Base-by-base conservation (phyloP, 208 protist genomes). In the Tritrichomonas foetus region DNA sequence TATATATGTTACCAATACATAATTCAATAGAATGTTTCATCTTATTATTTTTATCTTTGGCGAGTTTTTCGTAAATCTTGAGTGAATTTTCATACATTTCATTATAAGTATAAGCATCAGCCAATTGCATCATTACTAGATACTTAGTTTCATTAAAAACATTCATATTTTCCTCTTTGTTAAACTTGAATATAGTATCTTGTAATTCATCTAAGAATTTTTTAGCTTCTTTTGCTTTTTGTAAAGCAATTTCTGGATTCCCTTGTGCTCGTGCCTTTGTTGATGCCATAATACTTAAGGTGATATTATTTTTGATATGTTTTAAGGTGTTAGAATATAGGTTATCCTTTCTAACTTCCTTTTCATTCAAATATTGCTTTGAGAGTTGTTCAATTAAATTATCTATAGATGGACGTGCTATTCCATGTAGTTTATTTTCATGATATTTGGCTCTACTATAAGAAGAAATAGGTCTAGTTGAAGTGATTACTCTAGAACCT, bases 1-100 rank as follows among this genome's bases (percentile, higher is more conserved):
- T 72, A 33, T 93, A 44, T 16, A 93, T 66, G 39, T 93, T 93
- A 25, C 89, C 89, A 11, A 93, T 93, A 36, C 72, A 36, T 30
- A 93, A 47, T 20, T 89, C 53, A 61, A n/a, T n/a, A 14, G 57
- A 57, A 27, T 53, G 41, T 3, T 53, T 41, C 14, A 57, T 89
- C 16, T 41, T 22, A 57, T 41, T 57, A 33, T 57, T 22, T 27
- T n/a, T 22, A 36, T 89, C 78, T 61, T 89, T 89, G 14, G 41
- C 20, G 3, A 89, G 47, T 27, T 36, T 53, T 61, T 89, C 27
- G 27, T 89, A 89, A 14, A 41, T 5, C 14, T 89, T 41, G 27
- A 89, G 44, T 33, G 78, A 41, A 39, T 89, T 47, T n/a, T 89
- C 78, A 27, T 41, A 89, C 41, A 53, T 89, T 53, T 25, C 14